A percentile compares a stretch with the other conserved stretches of the same genome.
Conservation (phyloP, 108 stramenopile genomes). For the Nitzschia palea region DNA sequence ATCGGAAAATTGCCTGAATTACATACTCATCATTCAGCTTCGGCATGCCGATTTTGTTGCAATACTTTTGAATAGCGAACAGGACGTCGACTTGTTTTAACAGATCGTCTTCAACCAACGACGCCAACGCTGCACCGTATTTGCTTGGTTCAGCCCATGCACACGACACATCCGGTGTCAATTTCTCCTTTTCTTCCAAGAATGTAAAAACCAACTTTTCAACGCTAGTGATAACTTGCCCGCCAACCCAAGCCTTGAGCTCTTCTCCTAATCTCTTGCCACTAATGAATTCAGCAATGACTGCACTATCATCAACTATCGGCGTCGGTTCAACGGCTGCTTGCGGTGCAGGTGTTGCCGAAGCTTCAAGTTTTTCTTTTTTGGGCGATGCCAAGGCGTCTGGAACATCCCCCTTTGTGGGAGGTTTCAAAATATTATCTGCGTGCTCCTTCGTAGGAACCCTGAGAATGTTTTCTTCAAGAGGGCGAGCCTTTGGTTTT, state of each 20-base stretch:
- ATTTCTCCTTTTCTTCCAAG: slow-evolving; percentile 58
- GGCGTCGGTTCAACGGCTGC: slow-evolving; percentile 21
- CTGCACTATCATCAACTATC: slow-evolving; percentile 30
- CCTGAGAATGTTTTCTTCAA: slow-evolving; percentile 46
- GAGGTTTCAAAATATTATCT: slow-evolving; percentile 40
- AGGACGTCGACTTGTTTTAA: slow-evolving; percentile 70
- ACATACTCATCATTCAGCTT: slow-evolving; percentile 80
- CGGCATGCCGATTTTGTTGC: slow-evolving; percentile 79
- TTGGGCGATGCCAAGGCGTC: slow-evolving; percentile 33
- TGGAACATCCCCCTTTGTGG: slow-evolving; percentile 35
- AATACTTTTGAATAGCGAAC: slow-evolving; percentile 84
- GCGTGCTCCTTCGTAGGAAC: slow-evolving; percentile 51
- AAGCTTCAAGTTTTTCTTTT: slow-evolving; percentile 40
- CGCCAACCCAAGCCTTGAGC: slow-evolving; percentile 67
- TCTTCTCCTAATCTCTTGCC: slow-evolving; percentile 74
- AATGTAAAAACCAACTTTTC: slow-evolving; percentile 69
- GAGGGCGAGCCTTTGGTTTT: slow-evolving; percentile 35
- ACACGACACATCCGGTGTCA: slow-evolving; percentile 73
- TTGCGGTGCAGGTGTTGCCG: slow-evolving; percentile 22
- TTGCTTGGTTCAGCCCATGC: slow-evolving; percentile 69
- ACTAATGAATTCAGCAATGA: slow-evolving; percentile 63
- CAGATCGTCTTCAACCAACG: slow-evolving; percentile 74
- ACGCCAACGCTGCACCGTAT: slow-evolving; percentile 64
- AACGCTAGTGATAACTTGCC: slow-evolving; percentile 51
- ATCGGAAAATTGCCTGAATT: slow-evolving; percentile 81